Conservation (phyloP, 2,329 filamentous ascomycete species). For the Rhynchosporium graminicola region DNA sequence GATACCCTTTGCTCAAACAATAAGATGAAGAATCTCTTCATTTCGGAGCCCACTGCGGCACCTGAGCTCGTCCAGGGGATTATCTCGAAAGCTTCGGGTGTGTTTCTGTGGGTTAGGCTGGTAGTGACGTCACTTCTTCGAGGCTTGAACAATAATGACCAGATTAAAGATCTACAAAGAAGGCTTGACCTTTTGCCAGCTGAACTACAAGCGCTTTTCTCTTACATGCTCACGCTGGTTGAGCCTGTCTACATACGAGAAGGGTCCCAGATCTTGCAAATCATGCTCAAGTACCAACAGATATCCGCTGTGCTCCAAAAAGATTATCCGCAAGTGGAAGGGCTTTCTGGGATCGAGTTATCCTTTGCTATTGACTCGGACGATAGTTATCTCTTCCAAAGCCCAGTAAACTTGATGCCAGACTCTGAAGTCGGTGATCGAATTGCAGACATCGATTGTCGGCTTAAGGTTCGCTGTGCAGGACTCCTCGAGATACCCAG, state of each 20-base stretch:
- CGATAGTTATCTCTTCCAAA: background rate
- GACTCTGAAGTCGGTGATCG: background rate
- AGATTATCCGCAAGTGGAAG: background rate
- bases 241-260: conserved; percentile 21
- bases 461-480: background rate
- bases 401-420: background rate
- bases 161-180: conserved; percentile 13
- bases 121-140: conserved; percentile 21
- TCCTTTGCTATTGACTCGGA: background rate
- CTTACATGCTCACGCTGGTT: conserved; percentile 22
- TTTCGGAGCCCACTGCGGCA: background rate
- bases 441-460: background rate
- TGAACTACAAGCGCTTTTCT: conserved; percentile 19
- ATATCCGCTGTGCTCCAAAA: background rate
- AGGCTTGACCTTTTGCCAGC: conserved; percentile 6
- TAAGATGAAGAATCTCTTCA: conserved; percentile 7
- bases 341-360: background rate
- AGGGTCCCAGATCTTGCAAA: conserved; percentile 19
- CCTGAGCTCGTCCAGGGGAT: conserved; percentile 8
- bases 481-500: background rate
- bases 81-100: conserved; percentile 15
- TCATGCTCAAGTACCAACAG: conserved; percentile 14
- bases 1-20: background rate
- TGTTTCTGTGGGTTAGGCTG: conserved; percentile 28
- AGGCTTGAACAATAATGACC: conserved; percentile 20